These are phyloP conservation scores for Mycena sanguinolenta DNA, from an alignment of 768 basidiomycete genomes.

Conservation along the genomic window DNA sequence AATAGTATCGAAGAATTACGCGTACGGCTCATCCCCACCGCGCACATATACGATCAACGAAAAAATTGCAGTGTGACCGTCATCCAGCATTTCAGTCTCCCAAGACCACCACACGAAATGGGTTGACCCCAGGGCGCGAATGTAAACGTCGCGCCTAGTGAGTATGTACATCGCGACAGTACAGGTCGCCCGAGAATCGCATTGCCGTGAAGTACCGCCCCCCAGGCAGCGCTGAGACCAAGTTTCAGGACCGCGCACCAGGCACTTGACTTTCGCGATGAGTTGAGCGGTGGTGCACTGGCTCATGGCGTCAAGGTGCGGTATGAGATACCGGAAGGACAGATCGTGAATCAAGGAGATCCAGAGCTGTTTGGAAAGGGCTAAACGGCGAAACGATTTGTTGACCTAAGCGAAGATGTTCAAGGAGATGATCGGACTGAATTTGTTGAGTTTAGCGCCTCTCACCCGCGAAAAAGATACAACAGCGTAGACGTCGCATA, in stretches of 20 bases:
- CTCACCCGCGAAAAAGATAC: not conserved
- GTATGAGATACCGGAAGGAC: not conserved
- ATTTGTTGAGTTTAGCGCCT: no score
- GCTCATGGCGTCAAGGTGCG: not conserved
- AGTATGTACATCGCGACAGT: not conserved
- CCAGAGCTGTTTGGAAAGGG: conserved; percentile 7
- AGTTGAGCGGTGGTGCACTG: not conserved
- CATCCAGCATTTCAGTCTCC: not conserved
- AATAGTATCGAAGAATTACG: not conserved
- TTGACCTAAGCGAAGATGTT: not conserved
- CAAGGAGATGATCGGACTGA: no score
- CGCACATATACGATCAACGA: no score
- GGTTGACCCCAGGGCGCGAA: no score
- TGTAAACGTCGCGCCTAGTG: not conserved
- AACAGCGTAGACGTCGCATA: not conserved
- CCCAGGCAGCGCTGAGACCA: not conserved
- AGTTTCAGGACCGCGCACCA: not conserved
- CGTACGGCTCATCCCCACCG: no score
- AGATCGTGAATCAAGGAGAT: not conserved
- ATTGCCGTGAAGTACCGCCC: not conserved
- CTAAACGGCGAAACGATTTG: not conserved
- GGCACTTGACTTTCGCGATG: no score
- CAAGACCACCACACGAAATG: not conserved
- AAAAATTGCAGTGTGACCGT: not conserved
- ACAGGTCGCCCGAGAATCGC: not conserved